Evolutionary conservation across 371 early-diverging fungal genomes (phyloP).

Genomic region (Zychaea mexicana): DNA sequence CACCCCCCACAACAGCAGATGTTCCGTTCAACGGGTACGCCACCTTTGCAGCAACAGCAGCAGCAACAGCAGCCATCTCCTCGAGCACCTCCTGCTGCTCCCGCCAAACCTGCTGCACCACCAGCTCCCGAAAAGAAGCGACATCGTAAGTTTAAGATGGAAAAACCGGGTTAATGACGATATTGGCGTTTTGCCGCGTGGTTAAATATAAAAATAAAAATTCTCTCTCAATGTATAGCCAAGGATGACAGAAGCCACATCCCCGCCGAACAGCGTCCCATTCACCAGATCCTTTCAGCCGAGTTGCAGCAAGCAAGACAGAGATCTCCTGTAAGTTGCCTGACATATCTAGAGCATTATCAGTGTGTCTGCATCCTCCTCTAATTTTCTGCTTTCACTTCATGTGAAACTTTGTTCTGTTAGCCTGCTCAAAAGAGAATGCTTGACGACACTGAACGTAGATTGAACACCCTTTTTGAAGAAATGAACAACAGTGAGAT

Average conservation of each 20-base stretch:
- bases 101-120: constrained; percentile 15
- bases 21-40: constrained; percentile 1
- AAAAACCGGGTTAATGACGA: no score
- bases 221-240: constrained; percentile 40
- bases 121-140: constrained; percentile 25
- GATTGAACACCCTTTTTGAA: constrained; percentile 72
- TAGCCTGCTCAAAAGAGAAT: constrained; percentile 71
- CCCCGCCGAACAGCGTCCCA: constrained; percentile 66
- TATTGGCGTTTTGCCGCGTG: not conserved
- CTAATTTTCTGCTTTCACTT: not conserved
- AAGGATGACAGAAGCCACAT: constrained; percentile 81
- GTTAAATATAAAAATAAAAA: not conserved
- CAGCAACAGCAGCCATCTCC: constrained; percentile 9
- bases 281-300: constrained; percentile 48
- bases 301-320: constrained; percentile 54
- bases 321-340: constrained; percentile 49
- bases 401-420: not conserved
- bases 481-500: constrained; percentile 75
- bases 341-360: no score
- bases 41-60: constrained; percentile 8
- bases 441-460: constrained; percentile 77
- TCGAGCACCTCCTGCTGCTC: not conserved
- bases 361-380: no score
- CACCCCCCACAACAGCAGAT: not conserved
- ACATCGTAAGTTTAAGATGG: constrained; percentile 21